Evolutionary conservation across 2,329 filamentous ascomycete species (phyloP).

Genomic region (Talaromyces sp.): DNA sequence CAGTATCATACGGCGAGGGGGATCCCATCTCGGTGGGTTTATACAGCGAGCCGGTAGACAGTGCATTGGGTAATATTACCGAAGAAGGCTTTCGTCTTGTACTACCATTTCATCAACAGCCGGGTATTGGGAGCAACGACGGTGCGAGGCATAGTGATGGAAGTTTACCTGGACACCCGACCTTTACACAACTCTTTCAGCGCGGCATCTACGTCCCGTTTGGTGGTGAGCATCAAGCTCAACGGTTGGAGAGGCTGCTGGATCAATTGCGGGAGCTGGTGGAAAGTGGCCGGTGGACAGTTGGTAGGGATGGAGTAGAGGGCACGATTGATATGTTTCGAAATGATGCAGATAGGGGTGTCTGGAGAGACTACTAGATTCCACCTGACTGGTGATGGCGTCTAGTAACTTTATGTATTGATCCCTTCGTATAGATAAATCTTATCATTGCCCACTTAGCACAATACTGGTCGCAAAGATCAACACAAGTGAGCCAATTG

Average conservation of each 20-base stretch:
- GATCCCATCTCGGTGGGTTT: slow-evolving; percentile 6
- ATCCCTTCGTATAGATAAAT: not conserved
- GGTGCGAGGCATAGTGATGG: slow-evolving; percentile 30
- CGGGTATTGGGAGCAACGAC: slow-evolving; percentile 14
- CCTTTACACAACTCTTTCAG: slow-evolving; percentile 16
- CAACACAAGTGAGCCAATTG: slow-evolving; percentile 2
- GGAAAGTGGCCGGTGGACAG: slow-evolving; percentile 25
- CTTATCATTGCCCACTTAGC: not conserved
- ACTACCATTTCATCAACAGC: slow-evolving; percentile 12
- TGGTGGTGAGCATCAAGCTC: slow-evolving; percentile 19
- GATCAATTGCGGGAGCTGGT: slow-evolving; percentile 23
- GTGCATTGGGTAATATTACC: not conserved
- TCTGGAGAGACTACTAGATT: slow-evolving; percentile 24
- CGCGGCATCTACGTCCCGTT: slow-evolving; percentile 15
- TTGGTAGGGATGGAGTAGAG: slow-evolving; percentile 25
- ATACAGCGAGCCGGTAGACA: slow-evolving; percentile 13
- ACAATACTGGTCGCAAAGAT: slow-evolving; percentile 2
- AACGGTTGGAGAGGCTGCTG: slow-evolving; percentile 24
- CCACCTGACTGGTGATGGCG: slow-evolving; percentile 10
- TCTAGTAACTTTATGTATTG: not conserved
- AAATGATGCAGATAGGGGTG: slow-evolving; percentile 23
- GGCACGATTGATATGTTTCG: slow-evolving; percentile 24
- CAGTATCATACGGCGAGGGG: not conserved
- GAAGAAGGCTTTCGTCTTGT: slow-evolving; percentile 18
- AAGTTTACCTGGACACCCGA: slow-evolving; percentile 16